phyloP scores from a whole-genome alignment of 257 asterid species.

The Solanum tarapatanum region DNA sequence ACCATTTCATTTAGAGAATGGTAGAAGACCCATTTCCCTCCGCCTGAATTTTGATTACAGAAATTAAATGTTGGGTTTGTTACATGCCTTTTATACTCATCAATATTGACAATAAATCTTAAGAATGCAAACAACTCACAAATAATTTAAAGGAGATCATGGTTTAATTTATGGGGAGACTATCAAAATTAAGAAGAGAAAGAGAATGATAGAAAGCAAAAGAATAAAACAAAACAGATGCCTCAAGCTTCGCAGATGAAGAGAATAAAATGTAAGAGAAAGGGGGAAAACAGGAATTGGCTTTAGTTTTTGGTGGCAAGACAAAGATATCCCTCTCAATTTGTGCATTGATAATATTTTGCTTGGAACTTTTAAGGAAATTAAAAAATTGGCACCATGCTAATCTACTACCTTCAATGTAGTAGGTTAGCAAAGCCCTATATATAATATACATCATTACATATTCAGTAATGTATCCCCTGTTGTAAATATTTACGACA shows the following conservation, averaged over 20 bases:
- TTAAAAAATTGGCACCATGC: neutral
- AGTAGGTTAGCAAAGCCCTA: neutral
- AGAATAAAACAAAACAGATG: neutral
- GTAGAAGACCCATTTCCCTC: neutral
- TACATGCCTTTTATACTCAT: neutral
- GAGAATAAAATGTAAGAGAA: neutral
- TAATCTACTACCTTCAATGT: neutral
- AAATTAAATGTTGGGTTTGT: neutral
- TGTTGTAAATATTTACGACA: neutral
- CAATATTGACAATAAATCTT: neutral
- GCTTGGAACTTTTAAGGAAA: neutral
- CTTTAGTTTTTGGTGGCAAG: neutral
- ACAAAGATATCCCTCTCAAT: neutral
- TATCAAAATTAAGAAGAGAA: neutral
- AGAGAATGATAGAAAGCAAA: neutral
- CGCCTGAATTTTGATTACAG: neutral
- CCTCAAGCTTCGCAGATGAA: neutral
- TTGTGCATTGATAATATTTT: neutral
- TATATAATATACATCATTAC: neutral
- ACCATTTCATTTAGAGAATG: neutral
- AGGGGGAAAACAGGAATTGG: neutral
- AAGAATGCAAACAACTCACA: neutral
- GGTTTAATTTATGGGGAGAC: neutral
- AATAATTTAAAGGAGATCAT: neutral
- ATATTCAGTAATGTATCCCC: neutral